Base-by-base conservation (phyloP, 192 early-diverging fungal genomes). In the Coemansia sp. region DNA sequence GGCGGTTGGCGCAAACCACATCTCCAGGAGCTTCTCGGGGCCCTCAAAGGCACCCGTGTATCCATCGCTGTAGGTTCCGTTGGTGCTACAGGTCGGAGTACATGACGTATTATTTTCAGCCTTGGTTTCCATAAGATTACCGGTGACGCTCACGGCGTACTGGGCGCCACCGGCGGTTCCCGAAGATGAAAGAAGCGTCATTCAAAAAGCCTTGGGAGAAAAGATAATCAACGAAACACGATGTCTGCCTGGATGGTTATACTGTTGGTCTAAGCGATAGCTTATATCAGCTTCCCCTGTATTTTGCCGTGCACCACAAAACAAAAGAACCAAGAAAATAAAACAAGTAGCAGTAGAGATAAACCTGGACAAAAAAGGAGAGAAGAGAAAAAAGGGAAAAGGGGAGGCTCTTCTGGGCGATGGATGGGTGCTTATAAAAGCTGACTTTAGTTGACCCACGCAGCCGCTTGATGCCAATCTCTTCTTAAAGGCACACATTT, bases 21-120 rank as follows among this genome's bases (percentile, higher is more conserved):
- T 87, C 72, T 98, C 97, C 64, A 98, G 78, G 31, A 98, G 86
- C 80, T 98, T 98, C 76, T 98, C 97, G 65, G 97, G 94, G 34
- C 97, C 97, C 76, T 98, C 97, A 75, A 98, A 98, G 65, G 79
- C 75, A 22, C 83, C 83, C 50, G 80, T 73, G 74, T 82, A 82
- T 42, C 71, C 77, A 28, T 80, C 77, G 60, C 75, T 79, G 55
- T 79, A 61, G 41, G 75, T 79, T 20, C 75, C 75, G 28, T 72
- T 79, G 59, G 41, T 50, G 59, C 75, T 79, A 62, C 75, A 79
- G 33, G 75, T 72, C 41, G 69, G 62, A 17, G 70, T 79, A 55
- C 68, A 71, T 50, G 41, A 52, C 55, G 45, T 67, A 27, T 66
- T 72, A 54, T 55, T 78, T 66, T 69, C 62, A 56, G 75, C 70